phyloP scores from a whole-genome alignment of 768 basidiomycete species.

The Obba rivulosa region DNA sequence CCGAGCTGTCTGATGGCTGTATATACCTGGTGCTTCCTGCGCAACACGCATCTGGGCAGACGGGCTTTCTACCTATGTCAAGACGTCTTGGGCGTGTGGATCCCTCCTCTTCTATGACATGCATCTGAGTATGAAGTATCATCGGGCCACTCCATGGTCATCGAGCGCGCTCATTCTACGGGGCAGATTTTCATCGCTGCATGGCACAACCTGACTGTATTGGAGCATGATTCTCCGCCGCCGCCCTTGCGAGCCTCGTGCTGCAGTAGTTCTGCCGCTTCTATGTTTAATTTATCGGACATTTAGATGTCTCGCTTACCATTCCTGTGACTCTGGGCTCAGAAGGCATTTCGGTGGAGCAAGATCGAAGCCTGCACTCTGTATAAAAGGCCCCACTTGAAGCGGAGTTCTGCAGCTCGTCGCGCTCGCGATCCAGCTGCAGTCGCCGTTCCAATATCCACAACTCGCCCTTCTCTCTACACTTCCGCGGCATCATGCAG shows the following conservation, averaged over 20 bases:
- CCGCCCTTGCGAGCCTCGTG: neutral
- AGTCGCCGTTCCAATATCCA: neutral
- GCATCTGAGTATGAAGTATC: no score
- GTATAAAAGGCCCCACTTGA: neutral
- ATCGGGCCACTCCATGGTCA: no score
- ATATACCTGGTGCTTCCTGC: no score
- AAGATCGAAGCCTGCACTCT: neutral
- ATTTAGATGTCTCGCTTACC: neutral
- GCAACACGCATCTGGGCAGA: no score
- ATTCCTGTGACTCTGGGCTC: neutral
- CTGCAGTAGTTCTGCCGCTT: neutral
- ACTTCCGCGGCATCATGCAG: slow-evolving; percentile 19
- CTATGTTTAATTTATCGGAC: neutral
- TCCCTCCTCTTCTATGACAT: no score
- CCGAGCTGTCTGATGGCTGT: no score
- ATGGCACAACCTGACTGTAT: no score
- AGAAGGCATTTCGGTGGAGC: neutral
- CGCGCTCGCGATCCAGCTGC: neutral
- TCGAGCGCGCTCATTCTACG: no score
- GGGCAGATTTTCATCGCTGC: no score
- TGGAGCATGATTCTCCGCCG: no score
- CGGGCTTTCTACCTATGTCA: no score
- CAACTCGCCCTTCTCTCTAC: neutral
- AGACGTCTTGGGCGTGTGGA: no score
- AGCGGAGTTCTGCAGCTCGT: neutral